Evolutionary conservation across 78 protist species (phyloP).

Genomic region (Chrysochromulina tobinii): DNA sequence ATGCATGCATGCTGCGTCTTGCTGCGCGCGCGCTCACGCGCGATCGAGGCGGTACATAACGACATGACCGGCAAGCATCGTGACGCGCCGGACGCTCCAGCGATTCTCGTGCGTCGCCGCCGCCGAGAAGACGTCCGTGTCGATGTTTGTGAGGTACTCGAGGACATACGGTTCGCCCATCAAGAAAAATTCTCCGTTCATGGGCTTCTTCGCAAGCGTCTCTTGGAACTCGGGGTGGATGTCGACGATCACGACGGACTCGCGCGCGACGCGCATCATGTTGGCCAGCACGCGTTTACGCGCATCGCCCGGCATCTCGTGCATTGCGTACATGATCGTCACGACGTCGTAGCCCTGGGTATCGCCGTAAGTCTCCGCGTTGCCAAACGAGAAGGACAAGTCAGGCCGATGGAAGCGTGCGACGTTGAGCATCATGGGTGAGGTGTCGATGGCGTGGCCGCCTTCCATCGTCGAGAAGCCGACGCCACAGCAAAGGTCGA

Average conservation of each 20-base stretch:
- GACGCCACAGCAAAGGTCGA: constrained; percentile 1
- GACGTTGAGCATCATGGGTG: neutral
- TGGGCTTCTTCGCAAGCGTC: neutral
- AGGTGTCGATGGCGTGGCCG: neutral
- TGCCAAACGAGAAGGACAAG: neutral
- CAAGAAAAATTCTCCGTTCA: neutral
- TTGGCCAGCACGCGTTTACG: neutral
- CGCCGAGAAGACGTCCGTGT: neutral
- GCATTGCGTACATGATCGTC: neutral
- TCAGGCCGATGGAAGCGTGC: neutral
- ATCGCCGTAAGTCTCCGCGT: neutral
- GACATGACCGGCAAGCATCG: no score
- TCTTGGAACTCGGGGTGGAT: neutral
- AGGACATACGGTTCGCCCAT: neutral
- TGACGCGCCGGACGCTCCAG: no score
- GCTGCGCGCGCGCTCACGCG: no score
- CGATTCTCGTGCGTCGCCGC: neutral
- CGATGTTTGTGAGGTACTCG: neutral
- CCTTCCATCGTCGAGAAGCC: neutral
- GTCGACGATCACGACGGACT: neutral
- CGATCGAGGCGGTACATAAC: no score
- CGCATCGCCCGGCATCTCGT: neutral
- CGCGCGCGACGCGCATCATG: neutral
- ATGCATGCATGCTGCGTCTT: no score
- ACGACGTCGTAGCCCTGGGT: neutral